These are phyloP conservation scores for Microascus cirrosus DNA, from an alignment of 2,329 filamentous ascomycete species.

Conservation along the genomic window DNA sequence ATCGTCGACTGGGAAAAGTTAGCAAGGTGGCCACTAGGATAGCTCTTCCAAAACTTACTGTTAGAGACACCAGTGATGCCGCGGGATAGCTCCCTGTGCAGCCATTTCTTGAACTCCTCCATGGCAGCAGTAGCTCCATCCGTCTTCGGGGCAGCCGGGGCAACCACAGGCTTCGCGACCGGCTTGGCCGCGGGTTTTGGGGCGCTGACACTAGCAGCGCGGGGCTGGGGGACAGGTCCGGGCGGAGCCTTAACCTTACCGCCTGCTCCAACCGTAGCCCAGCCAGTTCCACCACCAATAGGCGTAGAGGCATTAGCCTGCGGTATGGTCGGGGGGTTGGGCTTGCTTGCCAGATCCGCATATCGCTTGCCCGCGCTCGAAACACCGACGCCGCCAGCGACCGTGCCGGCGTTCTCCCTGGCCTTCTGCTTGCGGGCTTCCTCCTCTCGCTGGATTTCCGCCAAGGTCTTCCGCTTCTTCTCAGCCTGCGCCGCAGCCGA, in stretches of 20 bases:
- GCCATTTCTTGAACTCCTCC: constrained; percentile 93
- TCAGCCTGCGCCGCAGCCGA: constrained; percentile 8
- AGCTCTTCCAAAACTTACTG: constrained; percentile 25
- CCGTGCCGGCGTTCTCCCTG: constrained; percentile 20
- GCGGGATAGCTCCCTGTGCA: constrained; percentile 64
- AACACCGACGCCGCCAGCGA: constrained; percentile 23
- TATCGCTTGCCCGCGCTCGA: constrained; percentile 66
- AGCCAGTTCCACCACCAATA: constrained; percentile 40
- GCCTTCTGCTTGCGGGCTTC: constrained; percentile 77
- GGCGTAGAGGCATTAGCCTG: constrained; percentile 22
- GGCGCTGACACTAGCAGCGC: constrained; percentile 29
- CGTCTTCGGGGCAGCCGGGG: constrained; percentile 30
- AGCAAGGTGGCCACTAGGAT: constrained; percentile 17
- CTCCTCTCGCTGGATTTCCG: constrained; percentile 95
- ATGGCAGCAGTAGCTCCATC: constrained; percentile 43
- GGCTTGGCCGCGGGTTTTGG: constrained; percentile 31
- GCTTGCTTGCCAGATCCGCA: constrained; percentile 84
- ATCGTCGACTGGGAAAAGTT: constrained; percentile 49
- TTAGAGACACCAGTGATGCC: constrained; percentile 49
- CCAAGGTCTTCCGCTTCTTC: constrained; percentile 71
- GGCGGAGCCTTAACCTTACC: constrained; percentile 78
- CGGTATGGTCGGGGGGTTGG: constrained; percentile 23
- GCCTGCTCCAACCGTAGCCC: constrained; percentile 90
- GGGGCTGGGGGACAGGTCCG: constrained; percentile 32
- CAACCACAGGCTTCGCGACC: constrained; percentile 33